Evolutionary conservation across 2,329 filamentous ascomycete genomes (phyloP).

Genomic region (Aspergillus amoenus): DNA sequence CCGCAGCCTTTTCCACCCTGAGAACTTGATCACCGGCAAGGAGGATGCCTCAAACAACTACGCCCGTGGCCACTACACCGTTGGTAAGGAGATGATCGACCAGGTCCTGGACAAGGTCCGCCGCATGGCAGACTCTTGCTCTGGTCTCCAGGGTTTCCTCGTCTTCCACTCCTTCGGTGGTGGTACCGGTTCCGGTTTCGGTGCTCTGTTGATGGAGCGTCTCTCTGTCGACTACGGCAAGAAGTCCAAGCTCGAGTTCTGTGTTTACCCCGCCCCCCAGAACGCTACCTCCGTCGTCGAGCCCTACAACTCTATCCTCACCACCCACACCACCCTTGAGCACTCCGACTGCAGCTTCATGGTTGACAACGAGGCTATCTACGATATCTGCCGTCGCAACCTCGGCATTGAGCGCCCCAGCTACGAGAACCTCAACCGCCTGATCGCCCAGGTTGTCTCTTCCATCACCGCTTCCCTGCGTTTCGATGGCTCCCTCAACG

Average conservation of each 20-base stretch:
- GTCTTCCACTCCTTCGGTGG: conserved; percentile 99
- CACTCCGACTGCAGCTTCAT: conserved; percentile 99
- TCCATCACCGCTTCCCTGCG: conserved; percentile 98
- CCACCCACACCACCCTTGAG: conserved; percentile 97
- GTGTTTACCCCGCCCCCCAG: conserved; percentile 96
- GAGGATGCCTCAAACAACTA: conserved; percentile 99
- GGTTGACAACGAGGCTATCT: conserved; percentile 99
- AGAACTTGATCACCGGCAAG: conserved; percentile 99
- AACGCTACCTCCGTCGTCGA: conserved; percentile 97
- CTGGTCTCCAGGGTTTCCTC: conserved; percentile 96
- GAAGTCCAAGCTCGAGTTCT: conserved; percentile 99
- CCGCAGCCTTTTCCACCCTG: conserved; percentile 95
- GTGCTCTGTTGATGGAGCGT: conserved; percentile 97
- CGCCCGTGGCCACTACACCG: conserved; percentile 98
- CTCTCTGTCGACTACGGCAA: conserved; percentile 99
- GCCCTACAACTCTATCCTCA: conserved; percentile 99
- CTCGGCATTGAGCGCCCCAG: conserved; percentile 95
- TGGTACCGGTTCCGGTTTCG: conserved; percentile 97
- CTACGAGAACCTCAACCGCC: conserved; percentile 98
- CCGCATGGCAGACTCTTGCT: conserved; percentile 96
- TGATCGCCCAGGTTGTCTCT: conserved; percentile 98
- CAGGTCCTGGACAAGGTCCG: conserved; percentile 97
- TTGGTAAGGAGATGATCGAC: conserved; percentile 99
- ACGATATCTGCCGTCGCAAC: conserved; percentile 98
- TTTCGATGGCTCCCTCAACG: conserved; percentile 98